A percentile compares a stretch with the other conserved stretches of the same genome.
phyloP scores from a whole-genome alignment of 2,329 filamentous ascomycete species.

The Xylariaceae sp. region DNA sequence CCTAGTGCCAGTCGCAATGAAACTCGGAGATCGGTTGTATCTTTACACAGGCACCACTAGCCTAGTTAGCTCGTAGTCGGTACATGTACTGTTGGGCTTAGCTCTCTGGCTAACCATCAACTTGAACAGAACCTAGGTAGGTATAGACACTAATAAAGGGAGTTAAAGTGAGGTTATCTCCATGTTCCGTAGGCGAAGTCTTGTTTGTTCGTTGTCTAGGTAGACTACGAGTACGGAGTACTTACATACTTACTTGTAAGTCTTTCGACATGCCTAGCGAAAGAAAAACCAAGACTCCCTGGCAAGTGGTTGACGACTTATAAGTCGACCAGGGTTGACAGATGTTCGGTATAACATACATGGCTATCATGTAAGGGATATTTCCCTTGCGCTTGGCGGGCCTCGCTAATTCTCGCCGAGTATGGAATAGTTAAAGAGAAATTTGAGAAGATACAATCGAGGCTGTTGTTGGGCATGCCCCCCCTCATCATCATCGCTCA shows the following conservation, averaged over 20 bases:
- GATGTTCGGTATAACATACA: neutral
- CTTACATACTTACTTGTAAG: no score
- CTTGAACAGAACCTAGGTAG: no score
- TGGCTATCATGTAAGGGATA: neutral
- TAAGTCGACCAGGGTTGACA: neutral
- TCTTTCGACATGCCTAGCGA: no score
- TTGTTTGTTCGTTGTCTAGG: no score
- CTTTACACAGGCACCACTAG: neutral
- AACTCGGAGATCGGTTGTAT: neutral
- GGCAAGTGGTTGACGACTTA: no score
- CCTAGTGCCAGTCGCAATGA: neutral
- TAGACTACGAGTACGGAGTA: no score
- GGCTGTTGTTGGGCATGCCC: neutral
- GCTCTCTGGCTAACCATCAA: no score
- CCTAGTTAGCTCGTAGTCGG: neutral
- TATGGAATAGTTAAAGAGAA: constrained; percentile 25
- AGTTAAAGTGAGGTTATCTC: no score
- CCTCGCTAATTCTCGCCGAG: constrained; percentile 28
- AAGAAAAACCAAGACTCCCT: no score
- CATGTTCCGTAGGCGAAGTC: no score
- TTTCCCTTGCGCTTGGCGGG: constrained; percentile 11
- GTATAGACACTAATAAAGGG: no score
- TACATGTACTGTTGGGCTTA: neutral
- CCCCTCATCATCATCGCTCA: no score
- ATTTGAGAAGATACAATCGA: constrained; percentile 21